Conservation (phyloP, 768 basidiomycete genomes). For the Pholiota microspora region DNA sequence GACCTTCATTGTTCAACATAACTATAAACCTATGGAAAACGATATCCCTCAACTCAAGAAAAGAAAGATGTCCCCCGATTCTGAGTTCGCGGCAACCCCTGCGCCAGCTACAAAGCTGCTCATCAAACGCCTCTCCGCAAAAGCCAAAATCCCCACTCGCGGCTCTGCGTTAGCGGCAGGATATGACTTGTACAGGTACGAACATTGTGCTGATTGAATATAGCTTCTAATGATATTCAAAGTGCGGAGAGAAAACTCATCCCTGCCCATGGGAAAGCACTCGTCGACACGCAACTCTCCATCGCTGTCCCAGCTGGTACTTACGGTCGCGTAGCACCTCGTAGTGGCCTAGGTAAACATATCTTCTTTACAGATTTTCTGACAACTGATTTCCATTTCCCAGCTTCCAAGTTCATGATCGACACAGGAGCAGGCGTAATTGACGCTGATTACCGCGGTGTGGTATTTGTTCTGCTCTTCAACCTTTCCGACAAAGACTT, state of each 20-base stretch:
- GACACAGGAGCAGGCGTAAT: constrained; percentile 97
- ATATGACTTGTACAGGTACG: constrained; percentile 93
- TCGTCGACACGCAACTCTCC: constrained; percentile 89
- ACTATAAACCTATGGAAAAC: constrained; percentile 22
- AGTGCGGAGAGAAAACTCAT: constrained; percentile 86
- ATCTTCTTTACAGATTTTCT: background rate
- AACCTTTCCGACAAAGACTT: constrained; percentile 92
- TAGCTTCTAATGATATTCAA: constrained; percentile 3
- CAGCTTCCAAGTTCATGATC: constrained; percentile 97
- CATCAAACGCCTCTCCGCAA: constrained; percentile 81
- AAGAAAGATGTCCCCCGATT: constrained; percentile 52
- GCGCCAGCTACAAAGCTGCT: constrained; percentile 56
- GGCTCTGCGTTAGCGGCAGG: constrained; percentile 89
- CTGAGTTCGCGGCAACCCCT: constrained; percentile 26
- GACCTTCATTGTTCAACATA: constrained; percentile 2
- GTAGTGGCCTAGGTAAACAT: constrained; percentile 86
- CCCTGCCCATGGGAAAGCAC: constrained; percentile 88
- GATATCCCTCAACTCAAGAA: constrained; percentile 42
- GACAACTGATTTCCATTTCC: constrained; percentile 1
- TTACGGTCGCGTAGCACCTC: constrained; percentile 95
- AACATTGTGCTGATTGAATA: constrained; percentile 2
- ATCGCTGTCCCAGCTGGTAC: constrained; percentile 92
- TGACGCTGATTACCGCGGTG: constrained; percentile 94
- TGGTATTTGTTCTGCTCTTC: constrained; percentile 89
- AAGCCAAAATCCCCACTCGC: constrained; percentile 81